Conservation (phyloP, 1,284 basidiomycete genomes). For the Mycena citricolor region DNA sequence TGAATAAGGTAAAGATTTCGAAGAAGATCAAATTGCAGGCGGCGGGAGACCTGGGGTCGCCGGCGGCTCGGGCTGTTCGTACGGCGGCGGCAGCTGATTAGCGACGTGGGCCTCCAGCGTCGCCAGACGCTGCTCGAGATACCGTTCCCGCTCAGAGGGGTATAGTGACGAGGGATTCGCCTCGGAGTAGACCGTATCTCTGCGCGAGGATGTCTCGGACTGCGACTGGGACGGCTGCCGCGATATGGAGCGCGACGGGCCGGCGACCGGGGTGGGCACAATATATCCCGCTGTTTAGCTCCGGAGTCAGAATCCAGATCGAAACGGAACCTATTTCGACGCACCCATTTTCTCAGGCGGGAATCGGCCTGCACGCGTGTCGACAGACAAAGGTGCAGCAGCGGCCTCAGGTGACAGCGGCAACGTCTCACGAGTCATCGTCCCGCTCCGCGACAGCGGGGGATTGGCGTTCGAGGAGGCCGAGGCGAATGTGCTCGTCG, state of each 20-base stretch:
- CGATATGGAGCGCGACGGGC: too few species aligned
- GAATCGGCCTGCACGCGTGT: conserved; percentile 1
- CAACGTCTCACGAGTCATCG: too few species aligned
- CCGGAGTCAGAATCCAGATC: too few species aligned
- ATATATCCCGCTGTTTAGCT: too few species aligned
- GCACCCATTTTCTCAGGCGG: conserved; percentile 8
- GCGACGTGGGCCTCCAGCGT: conserved; percentile 11
- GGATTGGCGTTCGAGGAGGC: conserved; percentile 2
- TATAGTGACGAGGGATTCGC: background rate
- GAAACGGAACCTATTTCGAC: too few species aligned
- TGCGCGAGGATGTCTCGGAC: background rate
- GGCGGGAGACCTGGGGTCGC: too few species aligned
- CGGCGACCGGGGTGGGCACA: too few species aligned
- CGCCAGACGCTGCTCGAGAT: conserved; percentile 9
- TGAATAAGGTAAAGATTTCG: too few species aligned
- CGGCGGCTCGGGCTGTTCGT: conserved; percentile 9
- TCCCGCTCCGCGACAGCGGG: too few species aligned
- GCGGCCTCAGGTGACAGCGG: background rate
- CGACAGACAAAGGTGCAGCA: conserved; percentile 1
- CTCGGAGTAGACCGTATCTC: background rate
- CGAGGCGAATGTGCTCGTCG: conserved; percentile 4
- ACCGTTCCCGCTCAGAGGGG: conserved; percentile 1
- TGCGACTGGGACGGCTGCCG: conserved; percentile 2
- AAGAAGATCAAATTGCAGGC: too few species aligned
- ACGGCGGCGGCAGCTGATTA: conserved; percentile 5